These are phyloP conservation scores for Pseudogymnoascus sp. DNA, from an alignment of 2,329 filamentous ascomycete species.

Conservation along the genomic window DNA sequence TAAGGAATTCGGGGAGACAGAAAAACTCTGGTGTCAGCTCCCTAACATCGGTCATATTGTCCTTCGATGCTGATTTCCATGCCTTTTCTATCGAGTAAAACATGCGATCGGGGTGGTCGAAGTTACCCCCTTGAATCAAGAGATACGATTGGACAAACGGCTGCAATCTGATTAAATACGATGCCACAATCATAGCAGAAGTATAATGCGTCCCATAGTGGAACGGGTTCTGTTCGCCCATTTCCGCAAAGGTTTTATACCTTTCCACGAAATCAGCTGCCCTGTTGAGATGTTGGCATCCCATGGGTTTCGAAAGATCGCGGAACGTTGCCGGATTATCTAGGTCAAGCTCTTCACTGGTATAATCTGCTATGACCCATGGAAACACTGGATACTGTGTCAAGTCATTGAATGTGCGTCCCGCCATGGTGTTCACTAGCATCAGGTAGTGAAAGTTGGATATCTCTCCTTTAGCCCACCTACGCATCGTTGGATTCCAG, in stretches of 20 bases:
- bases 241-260: conserved; percentile 82
- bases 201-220: conserved; percentile 99
- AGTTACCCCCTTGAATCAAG: conserved; percentile 86
- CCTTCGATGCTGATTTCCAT: conserved; percentile 81
- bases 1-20: conserved; percentile 87
- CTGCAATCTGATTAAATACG: conserved; percentile 87
- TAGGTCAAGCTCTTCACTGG: conserved; percentile 83
- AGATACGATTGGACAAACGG: conserved; percentile 96
- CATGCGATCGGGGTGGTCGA: conserved; percentile 89
- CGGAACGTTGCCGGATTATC: conserved; percentile 77
- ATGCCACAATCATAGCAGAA: conserved; percentile 97
- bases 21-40: conserved; percentile 97
- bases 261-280: conserved; percentile 74
- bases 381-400: conserved; percentile 98
- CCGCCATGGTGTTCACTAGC: conserved; percentile 96
- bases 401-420: conserved; percentile 92
- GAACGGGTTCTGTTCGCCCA: conserved; percentile 75
- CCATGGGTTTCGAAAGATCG: conserved; percentile 93
- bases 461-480: conserved; percentile 89
- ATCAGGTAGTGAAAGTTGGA: conserved; percentile 99
- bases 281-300: conserved; percentile 69
- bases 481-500: conserved; percentile 75
- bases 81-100: conserved; percentile 90
- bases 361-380: conserved; percentile 94
- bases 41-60: conserved; percentile 88